These are phyloP conservation scores for Trichoderma breve DNA, from an alignment of 2,329 filamentous ascomycete species.

Conservation along the genomic window DNA sequence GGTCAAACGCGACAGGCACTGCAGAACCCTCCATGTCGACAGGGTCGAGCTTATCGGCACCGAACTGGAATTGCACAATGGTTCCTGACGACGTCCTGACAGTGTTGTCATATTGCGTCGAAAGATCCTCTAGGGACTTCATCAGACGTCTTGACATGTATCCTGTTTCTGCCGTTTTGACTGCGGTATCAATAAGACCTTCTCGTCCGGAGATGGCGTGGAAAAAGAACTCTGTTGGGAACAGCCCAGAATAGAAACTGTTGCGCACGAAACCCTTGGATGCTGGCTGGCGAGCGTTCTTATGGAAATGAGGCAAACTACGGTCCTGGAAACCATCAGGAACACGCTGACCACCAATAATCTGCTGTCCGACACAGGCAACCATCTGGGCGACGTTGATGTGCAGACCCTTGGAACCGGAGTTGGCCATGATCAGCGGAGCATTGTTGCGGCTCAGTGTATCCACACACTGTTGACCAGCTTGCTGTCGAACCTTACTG, in stretches of 20 bases:
- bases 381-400: constrained; percentile 99
- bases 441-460: constrained; percentile 90
- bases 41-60: constrained; percentile 91
- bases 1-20: constrained; percentile 85
- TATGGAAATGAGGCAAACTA: constrained; percentile 91
- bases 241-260: constrained; percentile 91
- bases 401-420: constrained; percentile 91
- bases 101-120: constrained; percentile 89
- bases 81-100: constrained; percentile 85
- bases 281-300: constrained; percentile 85
- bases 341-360: constrained; percentile 91
- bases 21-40: constrained; percentile 97
- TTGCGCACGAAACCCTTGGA: constrained; percentile 96
- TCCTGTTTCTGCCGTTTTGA: constrained; percentile 97
- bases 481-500: constrained; percentile 85
- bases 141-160: constrained; percentile 98
- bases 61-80: constrained; percentile 96
- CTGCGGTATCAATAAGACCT: constrained; percentile 96
- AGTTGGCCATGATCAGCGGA: constrained; percentile 94
- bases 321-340: constrained; percentile 95
- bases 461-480: constrained; percentile 85
- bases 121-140: constrained; percentile 96
- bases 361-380: constrained; percentile 93
- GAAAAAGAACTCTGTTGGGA: constrained; percentile 92
- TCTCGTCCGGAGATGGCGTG: constrained; percentile 98